Base-by-base conservation (phyloP, 176 grass and related monocot species). In the Juncus inflexus region DNA sequence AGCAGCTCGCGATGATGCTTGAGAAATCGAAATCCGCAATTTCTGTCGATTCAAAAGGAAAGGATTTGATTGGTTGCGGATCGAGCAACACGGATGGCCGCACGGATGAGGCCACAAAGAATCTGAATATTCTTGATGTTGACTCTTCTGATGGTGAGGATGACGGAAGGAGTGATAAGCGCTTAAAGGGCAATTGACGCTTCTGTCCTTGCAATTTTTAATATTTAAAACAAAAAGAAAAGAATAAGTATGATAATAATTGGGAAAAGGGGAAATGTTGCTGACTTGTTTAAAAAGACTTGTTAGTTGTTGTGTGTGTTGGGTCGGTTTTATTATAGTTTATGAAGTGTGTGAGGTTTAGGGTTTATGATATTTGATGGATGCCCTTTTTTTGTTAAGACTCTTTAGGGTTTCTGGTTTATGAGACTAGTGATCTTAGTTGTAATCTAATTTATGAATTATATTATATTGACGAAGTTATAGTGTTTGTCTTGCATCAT, bases 1-100 rank as follows among this genome's bases (percentile, higher is more conserved):
- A 78, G 73, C 87, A 84, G 75, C 75, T 95, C 19, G 86, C 86
- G 78, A 85, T 80, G 78, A 87, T 95, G 78, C 79, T 95, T 51
- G 90, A 95, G 85, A 90, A 95, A 76, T 82, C 75, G 50, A 84
- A 82, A 62, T 80, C 90, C 3, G 79, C 14, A 75, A 47, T 47
- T 6, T 47, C 43, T 47, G 52, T 55, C 67, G 2, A 71, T 52
- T 51, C 43, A 6, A 71, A 59, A 36, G 37, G 52, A 45, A 71
- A 71, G 19, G 54, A 28, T 47, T 47, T 5, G 6, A 47, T 47
- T 71, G 67, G 52, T 55, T 35, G 36, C 5, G 67, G 53, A 4
- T 40, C 67, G 35, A 71, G 67, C 39, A 58, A 55, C 67, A 71
- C 52, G 12, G 54, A 71, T 71, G 54, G 52, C 9, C 40, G 41